Base-by-base conservation (phyloP, 306 rosid species). In the Begonia peltatifolia region DNA sequence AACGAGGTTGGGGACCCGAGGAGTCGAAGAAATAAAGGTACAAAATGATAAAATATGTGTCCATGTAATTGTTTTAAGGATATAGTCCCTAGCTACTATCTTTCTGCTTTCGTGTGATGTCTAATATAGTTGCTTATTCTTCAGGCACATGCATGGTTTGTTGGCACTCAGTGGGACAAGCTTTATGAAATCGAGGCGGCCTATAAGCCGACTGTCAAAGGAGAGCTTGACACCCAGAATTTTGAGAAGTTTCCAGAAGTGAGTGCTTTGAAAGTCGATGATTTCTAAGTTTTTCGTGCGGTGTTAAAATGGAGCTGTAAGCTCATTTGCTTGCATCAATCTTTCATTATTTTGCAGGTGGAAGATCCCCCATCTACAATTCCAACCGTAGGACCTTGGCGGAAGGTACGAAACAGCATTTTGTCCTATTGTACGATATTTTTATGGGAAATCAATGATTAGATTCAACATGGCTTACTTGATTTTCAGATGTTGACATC, bases 101-200 rank as follows among this genome's bases (percentile, higher is more conserved):
- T 20, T 20, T 30, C 38, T 30, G 38, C 38, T 30, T 30, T 30
- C 1, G 6, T 30, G 3, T 30, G 48, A n/a, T 44, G 6, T 11
- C 48, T n/a, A 10, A n/a, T 1, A 11, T 54, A 46, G 18, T 57
- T 46, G 66, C 42, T 50, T 57, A 20, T 23, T 56, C 43, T 42
- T 41, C 84, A 86, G 99, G 88, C 82, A 16, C 99, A 92, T 77
- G 93, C 96, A 68, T 92, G 99, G 99, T 92, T 92, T 73, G 68
- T 58, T 60, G 35, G 63, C 68, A 14, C 60, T 66, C 94, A 92
- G 66, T 92, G 99, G 99, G 99, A 92, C 63, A 75, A 64, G 76
- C 94, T 92, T 41, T 92, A 86, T 71, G 99, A 92, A 79, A 62
- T 60, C 54, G 99, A 92, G 70, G 94, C 99, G 53, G 96, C 94